Evolutionary conservation across 495 filamentous ascomycete species (phyloP).

Genomic region (Hypoxylon rickii): DNA sequence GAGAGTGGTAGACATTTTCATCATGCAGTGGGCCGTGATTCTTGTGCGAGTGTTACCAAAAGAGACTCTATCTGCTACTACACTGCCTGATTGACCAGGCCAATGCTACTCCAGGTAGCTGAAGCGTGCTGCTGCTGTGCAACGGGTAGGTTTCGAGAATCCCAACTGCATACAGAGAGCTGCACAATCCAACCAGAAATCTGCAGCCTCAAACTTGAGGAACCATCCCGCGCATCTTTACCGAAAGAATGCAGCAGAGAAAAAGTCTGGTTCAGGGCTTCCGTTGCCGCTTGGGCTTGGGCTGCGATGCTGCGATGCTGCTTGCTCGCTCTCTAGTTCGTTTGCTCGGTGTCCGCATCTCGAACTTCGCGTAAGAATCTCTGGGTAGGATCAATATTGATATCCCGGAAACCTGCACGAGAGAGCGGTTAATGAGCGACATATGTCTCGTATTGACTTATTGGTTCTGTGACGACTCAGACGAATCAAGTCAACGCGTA

Average conservation of each 20-base stretch:
- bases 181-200: slow-evolving; percentile 10
- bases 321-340: too few relatives aligned
- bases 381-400: too few relatives aligned
- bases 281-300: slow-evolving; percentile 1
- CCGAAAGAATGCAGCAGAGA: slow-evolving; percentile 8
- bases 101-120: slow-evolving; percentile 22
- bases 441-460: too few relatives aligned
- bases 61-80: slow-evolving; percentile 8
- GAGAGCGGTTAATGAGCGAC: too few relatives aligned
- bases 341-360: too few relatives aligned
- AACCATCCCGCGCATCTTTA: slow-evolving; percentile 15
- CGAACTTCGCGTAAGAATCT: too few relatives aligned
- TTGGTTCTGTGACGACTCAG: too few relatives aligned
- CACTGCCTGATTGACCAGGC: slow-evolving; percentile 18
- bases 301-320: too few relatives aligned
- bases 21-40: slow-evolving; percentile 9
- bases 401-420: too few relatives aligned
- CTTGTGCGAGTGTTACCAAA: slow-evolving; percentile 7
- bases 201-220: slow-evolving; percentile 20
- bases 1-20: slow-evolving; percentile 13
- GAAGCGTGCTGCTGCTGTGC: slow-evolving; percentile 25
- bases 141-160: slow-evolving; percentile 22
- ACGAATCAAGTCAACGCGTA: too few relatives aligned
- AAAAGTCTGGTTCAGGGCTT: slow-evolving; percentile 5
- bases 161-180: slow-evolving; percentile 22